phyloP scores from a whole-genome alignment of 441 rosid species.

The Corymbia citriodora region DNA sequence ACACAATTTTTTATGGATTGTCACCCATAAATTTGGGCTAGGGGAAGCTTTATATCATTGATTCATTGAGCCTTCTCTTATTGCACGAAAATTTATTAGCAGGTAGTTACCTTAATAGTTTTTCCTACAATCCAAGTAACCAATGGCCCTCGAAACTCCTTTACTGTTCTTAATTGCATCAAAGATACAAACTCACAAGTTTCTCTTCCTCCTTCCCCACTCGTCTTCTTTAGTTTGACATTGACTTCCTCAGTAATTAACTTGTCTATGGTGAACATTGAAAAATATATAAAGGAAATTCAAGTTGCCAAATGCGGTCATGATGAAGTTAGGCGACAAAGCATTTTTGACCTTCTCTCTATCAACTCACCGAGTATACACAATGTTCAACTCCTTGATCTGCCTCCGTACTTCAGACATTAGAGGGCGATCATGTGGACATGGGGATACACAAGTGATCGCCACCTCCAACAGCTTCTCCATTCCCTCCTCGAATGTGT shows the following conservation, averaged over 20 bases:
- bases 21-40: background rate
- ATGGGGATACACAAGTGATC: background rate
- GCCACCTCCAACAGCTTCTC: background rate
- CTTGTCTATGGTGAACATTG: background rate
- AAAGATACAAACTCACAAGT: background rate
- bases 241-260: too few relatives aligned
- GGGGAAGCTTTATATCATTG: background rate
- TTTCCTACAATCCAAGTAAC: background rate
- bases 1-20: background rate
- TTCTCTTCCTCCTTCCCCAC: background rate
- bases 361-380: background rate
- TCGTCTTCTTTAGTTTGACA: background rate
- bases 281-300: background rate
- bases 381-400: background rate
- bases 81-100: background rate
- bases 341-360: background rate
- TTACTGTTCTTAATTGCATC: background rate
- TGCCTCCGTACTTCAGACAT: too few relatives aligned
- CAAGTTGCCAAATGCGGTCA: background rate
- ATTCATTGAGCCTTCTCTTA: background rate
- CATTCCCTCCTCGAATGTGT: background rate
- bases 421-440: background rate
- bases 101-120: background rate
- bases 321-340: background rate
- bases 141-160: background rate